These are phyloP conservation scores for Chlorociboria aeruginascens DNA, from an alignment of 495 filamentous ascomycete genomes.

Conservation along the genomic window DNA sequence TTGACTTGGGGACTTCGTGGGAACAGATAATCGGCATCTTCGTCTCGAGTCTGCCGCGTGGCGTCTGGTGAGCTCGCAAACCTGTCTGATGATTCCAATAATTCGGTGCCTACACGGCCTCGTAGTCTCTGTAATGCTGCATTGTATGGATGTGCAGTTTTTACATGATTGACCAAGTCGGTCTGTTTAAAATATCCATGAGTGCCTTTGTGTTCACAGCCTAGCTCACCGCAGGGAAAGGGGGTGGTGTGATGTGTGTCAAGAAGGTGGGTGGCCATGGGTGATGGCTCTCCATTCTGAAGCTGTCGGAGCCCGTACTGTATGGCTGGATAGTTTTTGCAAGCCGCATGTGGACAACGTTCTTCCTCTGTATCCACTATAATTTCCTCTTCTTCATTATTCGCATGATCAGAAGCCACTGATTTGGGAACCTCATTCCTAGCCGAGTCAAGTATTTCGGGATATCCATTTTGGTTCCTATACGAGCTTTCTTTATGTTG, in stretches of 20 bases:
- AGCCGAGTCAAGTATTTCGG: not conserved
- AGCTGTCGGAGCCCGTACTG: conserved; percentile 10
- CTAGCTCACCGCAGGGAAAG: conserved; percentile 15
- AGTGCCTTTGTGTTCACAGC: conserved; percentile 11
- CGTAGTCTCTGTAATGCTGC: conserved; percentile 12
- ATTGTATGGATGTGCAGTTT: conserved; percentile 7
- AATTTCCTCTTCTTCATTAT: not conserved
- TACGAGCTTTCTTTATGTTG: not conserved
- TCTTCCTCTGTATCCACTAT: conserved; percentile 1
- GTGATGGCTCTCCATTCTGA: conserved; percentile 12
- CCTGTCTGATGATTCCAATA: conserved; percentile 1
- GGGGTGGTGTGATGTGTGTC: conserved; percentile 14
- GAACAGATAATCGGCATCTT: conserved; percentile 13
- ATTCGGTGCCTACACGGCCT: conserved; percentile 11
- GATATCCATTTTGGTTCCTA: not conserved
- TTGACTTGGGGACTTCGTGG: not conserved
- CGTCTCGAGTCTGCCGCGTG: not conserved
- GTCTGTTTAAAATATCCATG: conserved; percentile 16
- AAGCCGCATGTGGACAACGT: conserved; percentile 17
- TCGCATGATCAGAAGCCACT: not conserved
- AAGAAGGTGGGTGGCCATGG: conserved; percentile 15
- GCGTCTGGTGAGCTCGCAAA: not conserved
- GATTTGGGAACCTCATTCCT: not conserved
- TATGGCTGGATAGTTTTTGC: not conserved
- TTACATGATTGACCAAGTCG: conserved; percentile 18